Percentiles rank a stretch among this genome's conserved stretches.
Conservation (phyloP, 2,329 filamentous ascomycete genomes). For the Mycosphaerella sp. region DNA sequence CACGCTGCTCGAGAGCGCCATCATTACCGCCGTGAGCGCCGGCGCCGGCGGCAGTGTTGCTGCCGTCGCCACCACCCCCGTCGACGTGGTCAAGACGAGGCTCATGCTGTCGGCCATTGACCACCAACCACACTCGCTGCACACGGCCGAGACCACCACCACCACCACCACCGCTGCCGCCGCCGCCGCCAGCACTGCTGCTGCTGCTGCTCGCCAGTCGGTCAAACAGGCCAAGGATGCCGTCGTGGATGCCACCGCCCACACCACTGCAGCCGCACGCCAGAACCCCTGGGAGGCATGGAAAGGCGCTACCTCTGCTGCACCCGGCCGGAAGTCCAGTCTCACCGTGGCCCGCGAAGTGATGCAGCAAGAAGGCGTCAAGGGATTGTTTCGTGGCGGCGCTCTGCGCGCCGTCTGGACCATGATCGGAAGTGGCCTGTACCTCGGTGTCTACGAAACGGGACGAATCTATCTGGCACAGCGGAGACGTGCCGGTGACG, state of each 20-base stretch:
- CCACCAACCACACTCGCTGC: too few species aligned
- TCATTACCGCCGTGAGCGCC: slow-evolving; percentile 67
- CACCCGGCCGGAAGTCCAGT: slow-evolving; percentile 37
- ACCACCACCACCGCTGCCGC: background rate
- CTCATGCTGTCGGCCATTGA: slow-evolving; percentile 68
- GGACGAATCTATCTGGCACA: slow-evolving; percentile 52
- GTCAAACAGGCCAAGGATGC: slow-evolving; percentile 23
- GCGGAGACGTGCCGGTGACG: slow-evolving; percentile 38
- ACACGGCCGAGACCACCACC: background rate
- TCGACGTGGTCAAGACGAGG: slow-evolving; percentile 83
- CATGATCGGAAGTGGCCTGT: slow-evolving; percentile 72
- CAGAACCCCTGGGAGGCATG: slow-evolving; percentile 28
- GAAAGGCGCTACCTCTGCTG: slow-evolving; percentile 32
- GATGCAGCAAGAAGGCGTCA: slow-evolving; percentile 58
- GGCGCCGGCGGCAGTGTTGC: slow-evolving; percentile 67
- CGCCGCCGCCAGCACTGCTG: slow-evolving; percentile 1
- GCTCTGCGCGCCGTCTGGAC: slow-evolving; percentile 72
- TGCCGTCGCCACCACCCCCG: slow-evolving; percentile 76
- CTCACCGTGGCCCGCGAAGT: slow-evolving; percentile 60
- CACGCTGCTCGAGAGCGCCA: slow-evolving; percentile 57
- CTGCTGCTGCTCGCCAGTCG: slow-evolving; percentile 8
- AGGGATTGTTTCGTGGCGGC: slow-evolving; percentile 71
- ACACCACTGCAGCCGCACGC: slow-evolving; percentile 32
- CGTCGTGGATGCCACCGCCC: slow-evolving; percentile 39
- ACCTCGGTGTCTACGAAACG: slow-evolving; percentile 79